Base-by-base conservation (phyloP, 1,139 yeast genomes). In the Pichia sp. region DNA sequence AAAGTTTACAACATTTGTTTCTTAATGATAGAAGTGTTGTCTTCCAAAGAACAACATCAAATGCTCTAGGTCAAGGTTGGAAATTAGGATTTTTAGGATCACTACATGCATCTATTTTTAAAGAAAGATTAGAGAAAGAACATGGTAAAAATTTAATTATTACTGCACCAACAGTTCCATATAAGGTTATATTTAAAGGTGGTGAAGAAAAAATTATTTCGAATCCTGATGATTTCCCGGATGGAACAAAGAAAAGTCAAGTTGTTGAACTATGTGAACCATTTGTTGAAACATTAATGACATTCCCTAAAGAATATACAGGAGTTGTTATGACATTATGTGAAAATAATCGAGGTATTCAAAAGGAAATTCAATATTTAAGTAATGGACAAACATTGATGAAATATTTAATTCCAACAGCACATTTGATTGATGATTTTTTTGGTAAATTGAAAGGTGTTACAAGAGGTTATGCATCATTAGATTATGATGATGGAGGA, bases 21-120 rank as follows among this genome's bases (percentile, higher is more conserved):
- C 73, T 93, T 55, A 93, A 93, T 64, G 99, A 93, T 66, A 79
- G 98, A 62, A 85, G 96, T 1, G 98, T 93, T 3, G 83, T 93
- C 0, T 74, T 93, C 50, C 91, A 87, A 61, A 83, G 91, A 62
- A 97, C 93, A 62, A 87, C 96, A 0, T 90, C 98, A 0, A 87
- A 84, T 63, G 99, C 99, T 0, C 73, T 93, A 54, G 99, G 99
- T 0, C 91, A 91, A 62, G 99, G 99, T 33, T 93, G 99, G 99
- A 80, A 98, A 66, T 72, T 93, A 42, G 99, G 99, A 0, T 93
- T 93, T 64, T 72, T 93, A 46, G 99, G 99, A 0, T 89, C 97
- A 0, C 70, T 93, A 39, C 99, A 93, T 73, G 97, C 98, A 0
- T 84, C 96, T 22, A 98, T 93, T 2, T 93, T 93, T 69, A 85